Percentiles rank a stretch among this genome's conserved stretches.
Conservation (phyloP, 2,329 filamentous ascomycete genomes). For the Penicillium sp. region DNA sequence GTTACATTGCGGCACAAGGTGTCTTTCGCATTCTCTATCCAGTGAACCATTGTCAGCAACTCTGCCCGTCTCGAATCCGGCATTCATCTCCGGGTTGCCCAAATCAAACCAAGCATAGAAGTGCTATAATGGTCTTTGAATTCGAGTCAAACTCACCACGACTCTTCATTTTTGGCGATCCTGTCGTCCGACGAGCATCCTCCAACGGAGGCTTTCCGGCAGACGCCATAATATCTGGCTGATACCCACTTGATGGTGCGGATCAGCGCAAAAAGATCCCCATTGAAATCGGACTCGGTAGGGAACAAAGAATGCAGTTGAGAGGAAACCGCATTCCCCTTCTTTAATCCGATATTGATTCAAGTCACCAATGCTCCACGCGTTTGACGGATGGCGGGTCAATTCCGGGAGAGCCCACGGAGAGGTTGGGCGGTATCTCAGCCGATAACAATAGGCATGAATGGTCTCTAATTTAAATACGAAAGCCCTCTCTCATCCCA, state of each 20-base stretch:
- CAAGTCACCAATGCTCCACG: constrained; percentile 16
- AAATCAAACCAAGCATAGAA: not conserved
- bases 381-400: constrained; percentile 20
- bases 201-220: constrained; percentile 45
- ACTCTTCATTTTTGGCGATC: constrained; percentile 50
- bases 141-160: constrained; percentile 42
- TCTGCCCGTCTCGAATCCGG: not conserved
- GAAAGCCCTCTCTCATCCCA: constrained; percentile 18
- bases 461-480: constrained; percentile 16
- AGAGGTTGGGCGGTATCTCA: constrained; percentile 10
- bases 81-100: constrained; percentile 4
- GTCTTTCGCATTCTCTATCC: constrained; percentile 73
- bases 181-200: constrained; percentile 46
- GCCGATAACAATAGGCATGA: constrained; percentile 10
- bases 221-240: constrained; percentile 43
- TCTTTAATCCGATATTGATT: constrained; percentile 16
- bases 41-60: constrained; percentile 11
- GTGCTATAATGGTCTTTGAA: not conserved
- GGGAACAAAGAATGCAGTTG: constrained; percentile 27
- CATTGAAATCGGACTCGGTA: constrained; percentile 40
- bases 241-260: constrained; percentile 33
- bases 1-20: constrained; percentile 88
- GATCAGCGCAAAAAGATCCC: constrained; percentile 40
- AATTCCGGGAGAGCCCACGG: constrained; percentile 16
- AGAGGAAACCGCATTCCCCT: constrained; percentile 42